Evolutionary conservation across 1,284 basidiomycete species (phyloP).

Genomic region (Cutaneotrichosporon daszewskae): DNA sequence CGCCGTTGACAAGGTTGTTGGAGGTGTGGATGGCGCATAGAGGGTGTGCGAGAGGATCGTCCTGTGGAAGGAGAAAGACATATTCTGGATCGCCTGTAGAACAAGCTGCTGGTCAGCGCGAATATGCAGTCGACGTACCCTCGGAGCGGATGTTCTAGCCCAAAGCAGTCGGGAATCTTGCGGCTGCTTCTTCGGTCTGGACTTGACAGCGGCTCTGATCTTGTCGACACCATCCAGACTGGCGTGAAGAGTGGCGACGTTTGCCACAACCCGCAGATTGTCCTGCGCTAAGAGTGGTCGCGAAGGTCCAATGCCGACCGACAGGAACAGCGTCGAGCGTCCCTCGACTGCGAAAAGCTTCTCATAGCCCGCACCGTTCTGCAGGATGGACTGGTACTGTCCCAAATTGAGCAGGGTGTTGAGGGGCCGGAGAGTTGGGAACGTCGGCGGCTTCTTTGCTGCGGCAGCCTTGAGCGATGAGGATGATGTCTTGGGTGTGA

Average conservation of each 20-base stretch:
- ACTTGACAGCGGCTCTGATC: slow-evolving; percentile 17
- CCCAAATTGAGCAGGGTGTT: slow-evolving; percentile 2
- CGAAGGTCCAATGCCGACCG: slow-evolving; percentile 36
- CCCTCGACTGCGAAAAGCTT: slow-evolving; percentile 23
- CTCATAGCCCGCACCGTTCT: slow-evolving; percentile 14
- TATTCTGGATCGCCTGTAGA: slow-evolving; percentile 32
- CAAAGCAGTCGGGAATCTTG: slow-evolving; percentile 1
- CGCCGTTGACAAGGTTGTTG: slow-evolving; percentile 7
- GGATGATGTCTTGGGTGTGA: background rate
- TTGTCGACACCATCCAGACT: slow-evolving; percentile 27
- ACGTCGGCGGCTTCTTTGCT: background rate
- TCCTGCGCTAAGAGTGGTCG: slow-evolving; percentile 32
- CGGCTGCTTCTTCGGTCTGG: background rate
- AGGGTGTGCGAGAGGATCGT: slow-evolving; percentile 26
- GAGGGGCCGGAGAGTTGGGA: slow-evolving; percentile 2
- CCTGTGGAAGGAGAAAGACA: slow-evolving; percentile 22
- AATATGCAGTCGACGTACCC: slow-evolving; percentile 12
- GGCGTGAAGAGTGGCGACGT: slow-evolving; percentile 24
- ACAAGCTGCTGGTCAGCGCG: slow-evolving; percentile 25
- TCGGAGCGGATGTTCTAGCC: slow-evolving; percentile 10
- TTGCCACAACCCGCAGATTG: slow-evolving; percentile 25
- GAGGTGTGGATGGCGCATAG: no score
- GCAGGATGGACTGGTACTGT: background rate
- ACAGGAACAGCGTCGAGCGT: slow-evolving; percentile 13
- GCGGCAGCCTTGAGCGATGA: background rate